Evolutionary conservation across 768 basidiomycete species (phyloP), one percentile per base, ranked within the genome.

Genomic region (Amanita pseudoporphyria): DNA sequence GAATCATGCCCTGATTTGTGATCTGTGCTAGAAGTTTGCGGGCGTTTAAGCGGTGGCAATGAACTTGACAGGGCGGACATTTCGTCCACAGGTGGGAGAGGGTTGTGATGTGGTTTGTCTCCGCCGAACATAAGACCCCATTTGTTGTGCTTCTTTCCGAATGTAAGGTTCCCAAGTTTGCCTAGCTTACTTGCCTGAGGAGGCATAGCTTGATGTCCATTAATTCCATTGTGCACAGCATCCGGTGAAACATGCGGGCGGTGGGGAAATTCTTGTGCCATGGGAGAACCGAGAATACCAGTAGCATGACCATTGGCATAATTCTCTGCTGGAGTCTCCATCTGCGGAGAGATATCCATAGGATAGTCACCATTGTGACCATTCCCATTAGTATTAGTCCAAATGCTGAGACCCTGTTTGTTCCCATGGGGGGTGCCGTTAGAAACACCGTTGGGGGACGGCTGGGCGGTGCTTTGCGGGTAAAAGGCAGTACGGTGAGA

Each of bases 111-210:
- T 14, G 71, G 70, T 58, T 87, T 87, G 60, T 89, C 86, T 36
- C 77, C 73, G 26, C 86, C 82, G 64, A 90, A 89, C 73, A 87
- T 81, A 43, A 87, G 70, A 32, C 75, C 72, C 79, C 82, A 84
- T 64, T 75, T 80, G 56, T 73, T 72, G 54, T 69, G 71, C 66
- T 87, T 87, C 73, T 83, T 88, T 54, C 74, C 76, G 58, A 87
- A 79, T 31, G 76, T 70, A 53, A 85, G 71, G 41, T 71, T 68
- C 43, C 76, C 69, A 19, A 82, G 65, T 62, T 81, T 84, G 57
- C 76, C 71, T 48, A 79, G 66, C 57, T 78, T 81, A 63, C 71
- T 70, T 54, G 66, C 67, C 30, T 76, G 70, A 9, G 70, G 53
- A 43, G 73, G 71, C 28, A 65, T 56, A 21, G 61, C 55, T 45